Conservation (phyloP, 495 filamentous ascomycete species). For the Xylaria acuta region DNA sequence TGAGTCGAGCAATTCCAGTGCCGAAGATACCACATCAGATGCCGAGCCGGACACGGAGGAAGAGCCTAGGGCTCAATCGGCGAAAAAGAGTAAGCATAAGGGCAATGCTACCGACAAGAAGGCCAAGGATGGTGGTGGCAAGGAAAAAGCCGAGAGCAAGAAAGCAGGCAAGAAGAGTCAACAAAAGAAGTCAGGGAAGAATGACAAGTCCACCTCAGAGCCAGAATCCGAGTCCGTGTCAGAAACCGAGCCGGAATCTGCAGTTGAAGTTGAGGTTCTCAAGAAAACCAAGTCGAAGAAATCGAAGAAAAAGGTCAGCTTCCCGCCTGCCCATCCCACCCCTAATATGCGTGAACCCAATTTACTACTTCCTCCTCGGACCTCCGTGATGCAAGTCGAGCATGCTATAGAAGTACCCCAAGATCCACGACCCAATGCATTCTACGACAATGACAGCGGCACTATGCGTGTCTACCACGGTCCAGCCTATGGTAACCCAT, state of each 20-base stretch:
- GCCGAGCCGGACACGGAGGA: conserved; percentile 20
- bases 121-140: conserved; percentile 17
- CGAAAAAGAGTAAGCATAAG: conserved; percentile 22
- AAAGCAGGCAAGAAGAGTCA: conserved; percentile 21
- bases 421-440: conserved; percentile 58
- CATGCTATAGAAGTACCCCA: conserved; percentile 48
- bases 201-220: conserved; percentile 17
- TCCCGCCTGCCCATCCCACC: conserved; percentile 17
- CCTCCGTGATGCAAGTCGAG: conserved; percentile 50
- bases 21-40: conserved; percentile 20
- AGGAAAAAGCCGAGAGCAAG: conserved; percentile 23
- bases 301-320: conserved; percentile 19
- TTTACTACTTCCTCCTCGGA: conserved; percentile 44
- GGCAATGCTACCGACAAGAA: conserved; percentile 17
- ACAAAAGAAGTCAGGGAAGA: conserved; percentile 28
- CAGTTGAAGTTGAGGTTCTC: conserved; percentile 10
- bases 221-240: conserved; percentile 21
- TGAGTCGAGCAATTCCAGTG: conserved; percentile 22
- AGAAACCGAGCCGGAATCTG: conserved; percentile 25
- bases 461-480: conserved; percentile 58
- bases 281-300: conserved; percentile 17
- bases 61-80: background rate
- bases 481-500: conserved; percentile 52
- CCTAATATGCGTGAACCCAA: conserved; percentile 30
- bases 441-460: conserved; percentile 49